Conservation (phyloP, 1,284 basidiomycete species). For the Malassezia japonica region DNA sequence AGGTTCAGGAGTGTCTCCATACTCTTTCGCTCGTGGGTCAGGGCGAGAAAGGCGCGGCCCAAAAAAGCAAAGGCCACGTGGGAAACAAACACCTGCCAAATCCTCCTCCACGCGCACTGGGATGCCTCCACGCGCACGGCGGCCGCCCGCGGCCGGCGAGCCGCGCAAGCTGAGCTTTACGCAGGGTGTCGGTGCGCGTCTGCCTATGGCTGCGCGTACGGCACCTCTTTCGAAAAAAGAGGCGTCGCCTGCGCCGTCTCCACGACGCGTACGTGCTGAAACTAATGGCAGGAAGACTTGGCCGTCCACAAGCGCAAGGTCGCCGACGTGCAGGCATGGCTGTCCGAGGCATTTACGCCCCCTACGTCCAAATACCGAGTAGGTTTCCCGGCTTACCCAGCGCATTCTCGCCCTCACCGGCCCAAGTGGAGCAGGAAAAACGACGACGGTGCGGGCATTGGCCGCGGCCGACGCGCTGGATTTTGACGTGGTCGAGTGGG, state of each 20-base stretch:
- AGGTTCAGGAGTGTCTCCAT: conserved; percentile 17
- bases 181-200: not conserved
- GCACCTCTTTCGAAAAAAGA: not conserved
- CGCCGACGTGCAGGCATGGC: conserved; percentile 72
- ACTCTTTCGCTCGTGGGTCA: not conserved
- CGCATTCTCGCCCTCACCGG: conserved; percentile 76
- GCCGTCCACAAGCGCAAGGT: conserved; percentile 83
- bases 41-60: not conserved
- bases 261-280: too few relatives aligned
- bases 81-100: not conserved
- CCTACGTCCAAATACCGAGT: conserved; percentile 63
- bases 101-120: not conserved
- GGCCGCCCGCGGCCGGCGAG: not conserved
- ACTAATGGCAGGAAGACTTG: conserved; percentile 48
- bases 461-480: conserved; percentile 58
- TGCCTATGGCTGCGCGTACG: not conserved
- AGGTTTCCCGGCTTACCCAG: conserved; percentile 1
- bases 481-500: conserved; percentile 79
- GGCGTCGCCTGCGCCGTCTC: too few relatives aligned
- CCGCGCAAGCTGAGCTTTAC: not conserved
- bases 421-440: conserved; percentile 82
- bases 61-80: not conserved
- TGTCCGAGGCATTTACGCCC: conserved; percentile 67
- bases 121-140: not conserved
- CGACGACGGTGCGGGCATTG: conserved; percentile 68